phyloP scores from a whole-genome alignment of 306 rosid genomes.

The Dalbergia oliveri region DNA sequence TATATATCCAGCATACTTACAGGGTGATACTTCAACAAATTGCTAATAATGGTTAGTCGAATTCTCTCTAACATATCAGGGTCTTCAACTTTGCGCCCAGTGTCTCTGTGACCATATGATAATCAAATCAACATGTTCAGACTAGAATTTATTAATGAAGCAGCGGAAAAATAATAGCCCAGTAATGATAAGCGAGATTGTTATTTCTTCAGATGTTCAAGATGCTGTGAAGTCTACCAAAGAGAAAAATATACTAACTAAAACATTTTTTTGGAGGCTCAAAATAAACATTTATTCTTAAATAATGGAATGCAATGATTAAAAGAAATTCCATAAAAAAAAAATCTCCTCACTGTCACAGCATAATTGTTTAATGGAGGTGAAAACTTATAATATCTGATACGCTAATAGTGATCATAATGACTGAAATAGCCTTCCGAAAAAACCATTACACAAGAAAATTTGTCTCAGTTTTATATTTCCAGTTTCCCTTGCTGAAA shows the following conservation, averaged over 20 bases:
- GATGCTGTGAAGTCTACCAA: not conserved
- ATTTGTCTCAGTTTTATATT: conserved; percentile 8
- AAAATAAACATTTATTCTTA: not conserved
- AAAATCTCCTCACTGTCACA: conserved; percentile 28
- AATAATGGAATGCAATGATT: not conserved
- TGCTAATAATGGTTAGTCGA: conserved; percentile 91
- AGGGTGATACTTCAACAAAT: conserved; percentile 93
- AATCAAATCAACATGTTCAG: conserved; percentile 46
- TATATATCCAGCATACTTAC: conserved; percentile 59
- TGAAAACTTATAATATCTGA: not conserved
- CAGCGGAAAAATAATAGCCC: conserved; percentile 6
- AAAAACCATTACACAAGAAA: not conserved
- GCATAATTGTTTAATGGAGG: conserved; percentile 9
- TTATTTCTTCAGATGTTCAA: conserved; percentile 16
- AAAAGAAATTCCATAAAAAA: conserved; percentile 2
- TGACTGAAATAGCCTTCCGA: conserved; percentile 19
- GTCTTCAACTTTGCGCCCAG: conserved; percentile 98
- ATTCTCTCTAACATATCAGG: conserved; percentile 93
- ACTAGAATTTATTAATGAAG: conserved; percentile 39
- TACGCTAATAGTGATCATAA: conserved; percentile 16
- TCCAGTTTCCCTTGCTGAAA: conserved; percentile 13
- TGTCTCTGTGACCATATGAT: conserved; percentile 65
- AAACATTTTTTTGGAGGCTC: not conserved
- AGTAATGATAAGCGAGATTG: conserved; percentile 13
- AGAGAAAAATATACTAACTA: conserved; percentile 3